Conservation (phyloP, 2,329 filamentous ascomycete genomes). For the Tolypocladium tundrense region DNA sequence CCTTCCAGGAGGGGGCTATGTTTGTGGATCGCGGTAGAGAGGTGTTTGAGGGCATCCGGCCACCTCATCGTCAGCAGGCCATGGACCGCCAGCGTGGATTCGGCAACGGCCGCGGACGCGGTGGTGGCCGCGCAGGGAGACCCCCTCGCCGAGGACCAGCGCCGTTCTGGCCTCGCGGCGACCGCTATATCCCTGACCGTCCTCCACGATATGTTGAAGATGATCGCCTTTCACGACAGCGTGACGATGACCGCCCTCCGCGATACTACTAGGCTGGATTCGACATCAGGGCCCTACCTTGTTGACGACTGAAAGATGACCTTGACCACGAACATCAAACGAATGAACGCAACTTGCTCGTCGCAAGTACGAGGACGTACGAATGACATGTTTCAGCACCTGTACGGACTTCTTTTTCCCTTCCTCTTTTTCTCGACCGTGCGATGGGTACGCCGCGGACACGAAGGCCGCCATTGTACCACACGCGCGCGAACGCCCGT, state of each 20-base stretch:
- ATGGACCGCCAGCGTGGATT: constrained; percentile 24
- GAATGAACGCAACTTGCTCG: neutral
- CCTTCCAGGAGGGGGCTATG: constrained; percentile 55
- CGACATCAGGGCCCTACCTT: no score
- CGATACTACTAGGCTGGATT: neutral
- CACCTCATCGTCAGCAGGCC: constrained; percentile 40
- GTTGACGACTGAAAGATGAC: neutral
- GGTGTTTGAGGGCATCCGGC: constrained; percentile 54
- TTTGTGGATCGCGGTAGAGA: constrained; percentile 67
- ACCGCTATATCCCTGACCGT: constrained; percentile 8
- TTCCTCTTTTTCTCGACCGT: neutral
- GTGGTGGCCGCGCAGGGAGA: constrained; percentile 14
- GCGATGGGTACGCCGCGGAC: neutral
- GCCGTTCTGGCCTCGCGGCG: constrained; percentile 10
- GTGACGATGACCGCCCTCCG: neutral
- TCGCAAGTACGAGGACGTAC: neutral
- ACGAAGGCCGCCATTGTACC: neutral
- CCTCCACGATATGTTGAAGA: neutral
- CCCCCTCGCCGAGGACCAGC: constrained; percentile 14
- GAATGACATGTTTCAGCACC: neutral
- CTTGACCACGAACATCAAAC: neutral
- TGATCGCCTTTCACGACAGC: no score
- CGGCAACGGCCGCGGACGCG: constrained; percentile 13
- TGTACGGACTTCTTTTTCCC: neutral
- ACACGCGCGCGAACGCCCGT: neutral